Evolutionary conservation across 2,329 filamentous ascomycete species (phyloP).

Genomic region (Colletotrichum cuscutae): DNA sequence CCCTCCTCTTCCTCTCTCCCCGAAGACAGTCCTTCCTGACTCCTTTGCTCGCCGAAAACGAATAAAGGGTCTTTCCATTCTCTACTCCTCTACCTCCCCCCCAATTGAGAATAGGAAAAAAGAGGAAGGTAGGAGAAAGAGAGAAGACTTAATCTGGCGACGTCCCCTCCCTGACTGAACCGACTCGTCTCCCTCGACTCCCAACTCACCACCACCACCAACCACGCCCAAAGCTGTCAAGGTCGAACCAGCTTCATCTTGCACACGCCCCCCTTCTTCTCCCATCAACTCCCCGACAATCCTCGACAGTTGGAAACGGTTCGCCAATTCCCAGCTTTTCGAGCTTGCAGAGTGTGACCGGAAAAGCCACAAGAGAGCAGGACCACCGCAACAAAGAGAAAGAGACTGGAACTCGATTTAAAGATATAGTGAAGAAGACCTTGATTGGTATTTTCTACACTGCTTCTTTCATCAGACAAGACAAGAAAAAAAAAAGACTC

Average conservation of each 20-base stretch:
- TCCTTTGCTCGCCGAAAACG: slow-evolving; percentile 42
- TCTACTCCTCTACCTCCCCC: slow-evolving; percentile 17
- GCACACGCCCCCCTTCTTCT: slow-evolving; percentile 16
- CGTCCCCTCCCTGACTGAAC: slow-evolving; percentile 40
- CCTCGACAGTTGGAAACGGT: slow-evolving; percentile 21
- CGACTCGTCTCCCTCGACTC: slow-evolving; percentile 20
- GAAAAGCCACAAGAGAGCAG: slow-evolving; percentile 3
- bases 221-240: background rate
- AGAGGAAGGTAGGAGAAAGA: slow-evolving; percentile 34
- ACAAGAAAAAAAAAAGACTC: background rate
- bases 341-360: slow-evolving; percentile 21
- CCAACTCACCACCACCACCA: slow-evolving; percentile 11
- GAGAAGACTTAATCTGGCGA: slow-evolving; percentile 35
- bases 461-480: slow-evolving; percentile 13
- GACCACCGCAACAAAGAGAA: slow-evolving; percentile 22
- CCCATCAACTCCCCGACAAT: slow-evolving; percentile 34
- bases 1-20: slow-evolving; percentile 66
- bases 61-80: slow-evolving; percentile 37
- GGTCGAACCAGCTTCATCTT: slow-evolving; percentile 14
- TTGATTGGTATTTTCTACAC: slow-evolving; percentile 52
- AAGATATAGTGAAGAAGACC: slow-evolving; percentile 41
- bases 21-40: slow-evolving; percentile 60
- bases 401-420: slow-evolving; percentile 46
- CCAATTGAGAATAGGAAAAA: slow-evolving; percentile 36
- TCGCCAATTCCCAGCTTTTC: slow-evolving; percentile 27